Base-by-base conservation (phyloP, 2,329 filamentous ascomycete genomes). In the Pseudocercospora macadamiae region DNA sequence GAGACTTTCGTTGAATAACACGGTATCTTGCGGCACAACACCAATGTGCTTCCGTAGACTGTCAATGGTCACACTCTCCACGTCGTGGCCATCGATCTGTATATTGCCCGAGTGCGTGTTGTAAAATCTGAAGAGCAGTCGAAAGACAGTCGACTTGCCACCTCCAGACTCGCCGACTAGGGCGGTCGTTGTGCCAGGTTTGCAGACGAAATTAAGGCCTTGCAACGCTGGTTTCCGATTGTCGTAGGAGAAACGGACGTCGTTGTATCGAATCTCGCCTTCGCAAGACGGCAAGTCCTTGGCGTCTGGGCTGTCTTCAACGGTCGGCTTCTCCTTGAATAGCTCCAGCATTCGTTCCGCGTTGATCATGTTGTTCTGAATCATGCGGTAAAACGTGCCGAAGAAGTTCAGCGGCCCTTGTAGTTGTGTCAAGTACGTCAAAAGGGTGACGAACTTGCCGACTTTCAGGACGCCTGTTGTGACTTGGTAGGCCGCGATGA, bases 311-410 rank as follows among this genome's bases (percentile, higher is more conserved):
- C 82, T 82, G 73, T 99, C 95, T 6, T 93, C 82, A 25, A 99
- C 93, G 0, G 91, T 96, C 0, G 95, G 93, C 68, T 91, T 87
- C 70, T 97, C 95, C 75, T 96, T 96, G 84, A 99, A 97, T 16
- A 99, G 81, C 75, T 97, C 95, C 55, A 99, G 79, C 73, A 99
- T 88, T 16, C 95, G 88, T 80, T 99, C 95, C 3, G 93, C 93
- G 59, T 96, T 97, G 71, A 99, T 97, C 89, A 99, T 90, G 54
- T 93, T 90, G 67, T 93, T 95, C 76, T 97, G 95, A 4, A 97
- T 93, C 62, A 92, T 95, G 51, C 93, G 86, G 75, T 97, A 99
- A 74, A 97, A 97, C 0, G 92, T 95, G 57, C 93, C 95, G 68
- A 91, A 90, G 73, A 89, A 90, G 64, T 86, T 86, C 54, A 91